Evolutionary conservation across 2,329 filamentous ascomycete species (phyloP).

Genomic region (Paraphoma chrysanthemicola): DNA sequence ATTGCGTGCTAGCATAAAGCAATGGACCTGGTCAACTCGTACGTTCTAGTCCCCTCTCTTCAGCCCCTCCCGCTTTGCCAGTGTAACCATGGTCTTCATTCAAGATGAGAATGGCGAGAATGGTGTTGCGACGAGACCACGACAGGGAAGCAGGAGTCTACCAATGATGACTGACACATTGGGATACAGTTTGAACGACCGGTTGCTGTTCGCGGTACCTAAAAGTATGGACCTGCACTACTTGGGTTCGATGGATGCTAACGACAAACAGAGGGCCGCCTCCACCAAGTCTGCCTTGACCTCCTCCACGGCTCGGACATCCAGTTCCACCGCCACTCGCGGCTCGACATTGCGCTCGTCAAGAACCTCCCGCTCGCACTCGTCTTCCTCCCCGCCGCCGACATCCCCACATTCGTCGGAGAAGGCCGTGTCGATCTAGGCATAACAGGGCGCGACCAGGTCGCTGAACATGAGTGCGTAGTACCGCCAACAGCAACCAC

Average conservation of each 20-base stretch:
- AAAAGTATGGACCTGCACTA: conserved; percentile 74
- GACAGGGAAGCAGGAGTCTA: conserved; percentile 42
- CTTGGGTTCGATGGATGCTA: conserved; percentile 4
- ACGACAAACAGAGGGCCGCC: conserved; percentile 76
- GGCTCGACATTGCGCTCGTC: conserved; percentile 95
- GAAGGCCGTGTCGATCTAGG: conserved; percentile 93
- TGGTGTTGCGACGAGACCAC: conserved; percentile 30
- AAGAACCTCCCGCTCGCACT: conserved; percentile 96
- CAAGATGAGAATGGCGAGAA: conserved; percentile 27
- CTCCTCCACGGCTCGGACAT: conserved; percentile 93
- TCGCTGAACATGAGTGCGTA: conserved; percentile 83
- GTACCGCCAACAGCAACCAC: conserved; percentile 54
- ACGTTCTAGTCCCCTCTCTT: conserved; percentile 26
- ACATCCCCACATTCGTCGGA: conserved; percentile 97
- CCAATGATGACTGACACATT: conserved; percentile 50
- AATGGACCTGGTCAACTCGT: conserved; percentile 53
- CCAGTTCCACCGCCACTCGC: conserved; percentile 92
- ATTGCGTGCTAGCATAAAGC: conserved; percentile 36
- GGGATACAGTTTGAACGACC: conserved; percentile 79
- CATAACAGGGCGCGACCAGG: conserved; percentile 93
- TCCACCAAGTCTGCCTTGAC: conserved; percentile 87
- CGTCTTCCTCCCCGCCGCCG: conserved; percentile 93
- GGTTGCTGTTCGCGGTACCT: conserved; percentile 94
- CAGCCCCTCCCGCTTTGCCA: conserved; percentile 5
- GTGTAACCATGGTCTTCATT: conserved; percentile 28